phyloP scores from a whole-genome alignment of 257 asterid species.

The Perilla frutescens region DNA sequence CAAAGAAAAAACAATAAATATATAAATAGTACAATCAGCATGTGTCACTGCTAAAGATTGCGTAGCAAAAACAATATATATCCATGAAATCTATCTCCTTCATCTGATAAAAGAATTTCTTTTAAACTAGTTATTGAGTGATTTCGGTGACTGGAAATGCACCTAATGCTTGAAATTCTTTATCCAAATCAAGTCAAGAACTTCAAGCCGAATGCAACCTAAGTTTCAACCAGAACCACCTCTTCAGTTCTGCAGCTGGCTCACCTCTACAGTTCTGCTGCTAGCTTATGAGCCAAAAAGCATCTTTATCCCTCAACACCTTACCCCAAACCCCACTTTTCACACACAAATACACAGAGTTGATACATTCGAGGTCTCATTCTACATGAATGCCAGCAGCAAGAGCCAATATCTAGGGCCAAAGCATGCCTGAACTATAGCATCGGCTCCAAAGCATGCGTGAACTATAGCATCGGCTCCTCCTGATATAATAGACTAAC shows the following conservation, averaged over 20 bases:
- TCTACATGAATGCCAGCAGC: neutral
- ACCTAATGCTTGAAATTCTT: neutral
- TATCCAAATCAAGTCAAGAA: neutral
- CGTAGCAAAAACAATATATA: neutral
- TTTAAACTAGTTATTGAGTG: neutral
- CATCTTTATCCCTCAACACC: neutral
- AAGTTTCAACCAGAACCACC: conserved; percentile 1
- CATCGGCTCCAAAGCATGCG: neutral
- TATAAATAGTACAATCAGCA: neutral
- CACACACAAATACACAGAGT: neutral
- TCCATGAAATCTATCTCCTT: neutral
- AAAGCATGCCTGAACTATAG: too few species aligned
- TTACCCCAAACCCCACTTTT: neutral
- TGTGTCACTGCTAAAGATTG: neutral
- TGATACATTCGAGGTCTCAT: neutral
- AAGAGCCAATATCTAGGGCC: neutral
- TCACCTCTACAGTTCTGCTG: neutral
- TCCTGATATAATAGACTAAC: conserved; percentile 9
- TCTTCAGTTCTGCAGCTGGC: neutral
- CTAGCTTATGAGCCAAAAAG: neutral
- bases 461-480: neutral
- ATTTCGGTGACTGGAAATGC: neutral
- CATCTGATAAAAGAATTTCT: neutral
- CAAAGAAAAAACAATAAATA: too few species aligned
- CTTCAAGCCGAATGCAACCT: neutral